Conservation (phyloP, 805 yeast genomes). For the Candida easanensis region DNA sequence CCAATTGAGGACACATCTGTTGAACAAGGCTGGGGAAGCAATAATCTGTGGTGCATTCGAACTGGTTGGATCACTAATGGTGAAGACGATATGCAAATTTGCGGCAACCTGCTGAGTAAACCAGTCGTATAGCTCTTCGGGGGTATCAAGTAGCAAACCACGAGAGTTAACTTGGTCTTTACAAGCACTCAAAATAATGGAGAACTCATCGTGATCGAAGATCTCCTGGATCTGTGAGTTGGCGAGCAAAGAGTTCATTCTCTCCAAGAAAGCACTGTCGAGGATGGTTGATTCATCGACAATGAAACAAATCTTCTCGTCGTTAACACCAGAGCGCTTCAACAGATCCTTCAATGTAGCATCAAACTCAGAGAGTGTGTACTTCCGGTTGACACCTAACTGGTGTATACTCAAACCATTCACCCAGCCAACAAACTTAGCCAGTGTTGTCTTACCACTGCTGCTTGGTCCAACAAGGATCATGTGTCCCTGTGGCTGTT, state of each 20-base stretch:
- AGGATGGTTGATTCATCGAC: constrained; percentile 78
- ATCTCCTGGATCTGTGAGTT: constrained; percentile 91
- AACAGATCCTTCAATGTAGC: constrained; percentile 54
- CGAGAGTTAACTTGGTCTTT: constrained; percentile 52
- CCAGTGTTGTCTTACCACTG: constrained; percentile 74
- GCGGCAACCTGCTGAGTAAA: constrained; percentile 62
- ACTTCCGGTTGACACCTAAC: constrained; percentile 53
- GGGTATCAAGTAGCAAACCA: constrained; percentile 62
- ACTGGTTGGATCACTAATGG: constrained; percentile 53
- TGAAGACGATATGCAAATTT: constrained; percentile 82
- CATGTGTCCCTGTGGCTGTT: constrained; percentile 87
- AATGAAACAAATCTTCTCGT: constrained; percentile 65
- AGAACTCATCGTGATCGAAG: constrained; percentile 71
- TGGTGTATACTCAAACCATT: constrained; percentile 67
- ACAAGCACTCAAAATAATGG: constrained; percentile 50
- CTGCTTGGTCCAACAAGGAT: constrained; percentile 81
- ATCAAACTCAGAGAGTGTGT: constrained; percentile 65
- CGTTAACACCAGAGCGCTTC: constrained; percentile 45
- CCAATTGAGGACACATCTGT: constrained; percentile 86
- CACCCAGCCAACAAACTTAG: constrained; percentile 88
- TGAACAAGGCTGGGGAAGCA: constrained; percentile 84
- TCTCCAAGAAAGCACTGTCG: constrained; percentile 77
- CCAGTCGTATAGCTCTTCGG: constrained; percentile 74
- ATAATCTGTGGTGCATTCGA: constrained; percentile 42
- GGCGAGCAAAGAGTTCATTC: constrained; percentile 91